These are phyloP conservation scores for Xerocomellus chrysenteron DNA, from an alignment of 768 basidiomycete species.

Conservation along the genomic window DNA sequence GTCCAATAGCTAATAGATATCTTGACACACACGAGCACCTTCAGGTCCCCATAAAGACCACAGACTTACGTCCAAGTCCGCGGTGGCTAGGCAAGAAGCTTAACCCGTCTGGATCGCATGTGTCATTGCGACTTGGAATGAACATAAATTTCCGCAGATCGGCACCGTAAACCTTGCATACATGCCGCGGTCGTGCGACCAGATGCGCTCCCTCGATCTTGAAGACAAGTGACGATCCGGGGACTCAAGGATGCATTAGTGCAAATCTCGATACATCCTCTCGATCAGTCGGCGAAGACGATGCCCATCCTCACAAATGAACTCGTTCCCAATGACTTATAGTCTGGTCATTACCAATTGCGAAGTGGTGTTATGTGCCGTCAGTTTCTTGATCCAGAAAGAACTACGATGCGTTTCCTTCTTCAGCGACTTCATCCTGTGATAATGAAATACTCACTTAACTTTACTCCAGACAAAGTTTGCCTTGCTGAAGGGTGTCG, in stretches of 20 bases:
- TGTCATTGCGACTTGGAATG: conserved; percentile 1
- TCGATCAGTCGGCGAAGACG: conserved; percentile 21
- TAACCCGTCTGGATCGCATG: background rate
- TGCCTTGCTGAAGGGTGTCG: background rate
- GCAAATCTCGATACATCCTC: conserved; percentile 21
- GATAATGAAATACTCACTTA: conserved; percentile 11
- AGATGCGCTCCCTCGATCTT: conserved; percentile 5
- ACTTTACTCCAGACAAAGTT: conserved; percentile 1
- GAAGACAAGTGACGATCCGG: conserved; percentile 12
- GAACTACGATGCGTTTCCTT: background rate
- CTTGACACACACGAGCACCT: conserved; percentile 2
- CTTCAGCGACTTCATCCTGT: conserved; percentile 11
- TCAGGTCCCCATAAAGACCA: conserved; percentile 3
- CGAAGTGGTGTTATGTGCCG: conserved; percentile 2
- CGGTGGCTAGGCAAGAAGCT: conserved; percentile 19
- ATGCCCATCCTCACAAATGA: conserved; percentile 17
- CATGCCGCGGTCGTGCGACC: conserved; percentile 13
- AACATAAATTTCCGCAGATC: conserved; percentile 7
- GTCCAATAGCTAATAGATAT: conserved; percentile 13
- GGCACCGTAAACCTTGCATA: conserved; percentile 15
- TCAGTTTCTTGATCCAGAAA: background rate
- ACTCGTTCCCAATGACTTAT: conserved; percentile 5
- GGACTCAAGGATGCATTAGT: conserved; percentile 3
- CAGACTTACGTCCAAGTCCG: conserved; percentile 16
- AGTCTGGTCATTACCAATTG: conserved; percentile 5